Evolutionary conservation across 148 eudicot genomes (phyloP).

Genomic region (Rhododendron ferrugineum): DNA sequence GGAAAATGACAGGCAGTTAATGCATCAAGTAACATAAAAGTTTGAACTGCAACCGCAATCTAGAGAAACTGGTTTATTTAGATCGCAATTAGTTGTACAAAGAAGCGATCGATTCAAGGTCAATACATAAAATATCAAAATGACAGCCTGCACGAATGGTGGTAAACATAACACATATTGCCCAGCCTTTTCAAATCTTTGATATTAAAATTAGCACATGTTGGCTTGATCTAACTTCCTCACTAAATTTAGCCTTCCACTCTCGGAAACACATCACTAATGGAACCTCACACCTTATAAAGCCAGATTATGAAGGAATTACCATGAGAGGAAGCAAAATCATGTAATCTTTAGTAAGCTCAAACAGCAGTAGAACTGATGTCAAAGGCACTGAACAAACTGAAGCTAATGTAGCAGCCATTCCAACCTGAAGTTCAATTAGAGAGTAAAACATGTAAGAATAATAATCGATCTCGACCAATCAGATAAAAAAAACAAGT

Average conservation of each 20-base stretch:
- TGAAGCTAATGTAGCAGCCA: slow-evolving; percentile 98
- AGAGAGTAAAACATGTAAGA: not conserved
- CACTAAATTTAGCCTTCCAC: not conserved
- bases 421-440: slow-evolving; percentile 71
- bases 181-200: not conserved
- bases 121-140: not conserved
- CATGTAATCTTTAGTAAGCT: slow-evolving; percentile 92
- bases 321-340: slow-evolving; percentile 99
- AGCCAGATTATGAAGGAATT: slow-evolving; percentile 17
- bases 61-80: not conserved
- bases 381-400: slow-evolving; percentile 97
- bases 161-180: not conserved
- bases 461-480: not conserved
- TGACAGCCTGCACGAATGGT: not conserved
- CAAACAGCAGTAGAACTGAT: slow-evolving; percentile 88
- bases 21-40: not conserved
- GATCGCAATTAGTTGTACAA: not conserved
- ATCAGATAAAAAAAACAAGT: not conserved
- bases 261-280: not conserved
- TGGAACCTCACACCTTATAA: not conserved
- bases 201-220: not conserved
- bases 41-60: not conserved
- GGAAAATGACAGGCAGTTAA: not conserved
- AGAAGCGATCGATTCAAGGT: not conserved
- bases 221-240: not conserved